A percentile compares a stretch with the other conserved stretches of the same genome.
These are phyloP conservation scores for Sporothrix brunneoviolacea DNA, from an alignment of 2,329 filamentous ascomycete genomes.

Conservation along the genomic window DNA sequence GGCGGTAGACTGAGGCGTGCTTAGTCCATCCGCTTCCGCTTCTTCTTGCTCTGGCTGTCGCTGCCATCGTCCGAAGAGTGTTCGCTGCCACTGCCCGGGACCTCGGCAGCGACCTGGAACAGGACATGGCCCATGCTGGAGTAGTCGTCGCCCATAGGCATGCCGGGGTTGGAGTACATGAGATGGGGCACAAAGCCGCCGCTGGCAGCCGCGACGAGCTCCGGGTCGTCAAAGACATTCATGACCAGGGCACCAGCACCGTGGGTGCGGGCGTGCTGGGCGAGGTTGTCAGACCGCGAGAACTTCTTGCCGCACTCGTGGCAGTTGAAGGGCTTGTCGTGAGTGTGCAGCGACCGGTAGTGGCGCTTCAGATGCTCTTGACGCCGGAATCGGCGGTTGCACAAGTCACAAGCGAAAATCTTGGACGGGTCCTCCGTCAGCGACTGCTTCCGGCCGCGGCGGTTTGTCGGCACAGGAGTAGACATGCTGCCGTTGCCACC, in stretches of 20 bases:
- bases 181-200: conserved; percentile 20
- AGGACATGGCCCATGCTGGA: conserved; percentile 67
- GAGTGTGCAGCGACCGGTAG: conserved; percentile 95
- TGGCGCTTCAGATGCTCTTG: conserved; percentile 99
- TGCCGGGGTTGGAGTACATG: conserved; percentile 30
- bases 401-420: conserved; percentile 94
- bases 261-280: conserved; percentile 92
- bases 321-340: conserved; percentile 98
- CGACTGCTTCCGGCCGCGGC: conserved; percentile 96
- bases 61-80: conserved; percentile 48
- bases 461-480: conserved; percentile 61
- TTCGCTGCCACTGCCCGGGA: conserved; percentile 60
- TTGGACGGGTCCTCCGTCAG: conserved; percentile 96
- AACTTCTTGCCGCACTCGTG: conserved; percentile 98
- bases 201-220: conserved; percentile 33
- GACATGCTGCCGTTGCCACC: conserved; percentile 23
- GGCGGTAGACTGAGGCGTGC: background rate
- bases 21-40: conserved; percentile 68
- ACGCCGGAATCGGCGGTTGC: conserved; percentile 93
- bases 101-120: conserved; percentile 71
- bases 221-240: conserved; percentile 72
- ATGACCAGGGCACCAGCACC: conserved; percentile 85
- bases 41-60: conserved; percentile 57
- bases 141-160: conserved; percentile 52
- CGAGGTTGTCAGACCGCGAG: conserved; percentile 93